phyloP scores from a whole-genome alignment of 2,329 filamentous ascomycete species.

The Aureobasidium melanogenum region DNA sequence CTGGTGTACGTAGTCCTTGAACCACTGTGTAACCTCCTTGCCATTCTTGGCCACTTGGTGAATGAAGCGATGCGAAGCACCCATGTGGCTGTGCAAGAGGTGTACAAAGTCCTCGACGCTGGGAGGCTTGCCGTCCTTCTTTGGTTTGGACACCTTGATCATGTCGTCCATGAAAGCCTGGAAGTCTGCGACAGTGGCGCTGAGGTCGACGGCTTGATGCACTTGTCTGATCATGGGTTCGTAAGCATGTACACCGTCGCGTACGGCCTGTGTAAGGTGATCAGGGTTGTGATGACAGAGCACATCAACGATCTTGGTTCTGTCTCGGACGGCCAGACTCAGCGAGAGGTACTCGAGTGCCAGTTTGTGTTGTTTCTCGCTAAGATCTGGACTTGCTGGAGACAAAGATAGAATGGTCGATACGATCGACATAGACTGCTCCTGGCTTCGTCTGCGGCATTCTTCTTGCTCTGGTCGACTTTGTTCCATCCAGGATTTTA shows the following conservation, averaged over 20 bases:
- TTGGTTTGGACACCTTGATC: slow-evolving; percentile 45
- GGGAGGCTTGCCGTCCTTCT: slow-evolving; percentile 31
- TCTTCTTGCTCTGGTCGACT: slow-evolving; percentile 50
- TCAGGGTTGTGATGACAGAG: slow-evolving; percentile 64
- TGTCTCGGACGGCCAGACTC: slow-evolving; percentile 62
- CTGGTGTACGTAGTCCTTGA: slow-evolving; percentile 52
- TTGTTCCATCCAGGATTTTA: slow-evolving; percentile 48
- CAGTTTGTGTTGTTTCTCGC: slow-evolving; percentile 52
- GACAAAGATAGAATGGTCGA: slow-evolving; percentile 53
- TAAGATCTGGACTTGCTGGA: slow-evolving; percentile 39
- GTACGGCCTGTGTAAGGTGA: slow-evolving; percentile 59
- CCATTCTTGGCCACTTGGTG: slow-evolving; percentile 62
- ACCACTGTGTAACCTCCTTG: slow-evolving; percentile 53
- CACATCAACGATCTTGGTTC: slow-evolving; percentile 58
- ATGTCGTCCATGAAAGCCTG: slow-evolving; percentile 64
- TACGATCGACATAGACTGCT: slow-evolving; percentile 51
- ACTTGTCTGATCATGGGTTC: slow-evolving; percentile 66
- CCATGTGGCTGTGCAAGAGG: slow-evolving; percentile 56
- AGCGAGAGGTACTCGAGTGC: slow-evolving; percentile 63
- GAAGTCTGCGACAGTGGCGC: slow-evolving; percentile 56
- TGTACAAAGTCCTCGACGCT: slow-evolving; percentile 64
- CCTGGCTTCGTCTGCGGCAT: slow-evolving; percentile 47
- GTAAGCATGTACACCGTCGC: slow-evolving; percentile 57
- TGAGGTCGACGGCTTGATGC: slow-evolving; percentile 63
- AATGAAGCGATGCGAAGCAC: slow-evolving; percentile 58